Percentiles rank a stretch among this genome's conserved stretches.
Conservation (phyloP, 371 early-diverging fungal species). For the Rhizomucor miehei region DNA sequence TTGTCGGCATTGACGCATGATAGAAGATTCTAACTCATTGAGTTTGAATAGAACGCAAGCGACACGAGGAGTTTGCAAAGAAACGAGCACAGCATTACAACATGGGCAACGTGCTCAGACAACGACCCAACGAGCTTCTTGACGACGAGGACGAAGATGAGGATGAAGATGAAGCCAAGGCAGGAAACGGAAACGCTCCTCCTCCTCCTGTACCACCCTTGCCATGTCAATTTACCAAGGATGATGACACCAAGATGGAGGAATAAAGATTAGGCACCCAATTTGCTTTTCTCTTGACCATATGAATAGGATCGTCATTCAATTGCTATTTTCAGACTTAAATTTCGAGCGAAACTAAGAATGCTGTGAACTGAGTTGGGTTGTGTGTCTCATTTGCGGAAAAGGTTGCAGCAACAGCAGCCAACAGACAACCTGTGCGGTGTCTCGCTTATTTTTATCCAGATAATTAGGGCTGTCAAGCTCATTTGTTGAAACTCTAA, state of each 20-base stretch:
- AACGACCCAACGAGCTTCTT: slow-evolving; percentile 46
- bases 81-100: slow-evolving; percentile 82
- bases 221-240: slow-evolving; percentile 6
- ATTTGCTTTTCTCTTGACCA: background rate
- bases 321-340: no score
- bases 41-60: slow-evolving; percentile 28
- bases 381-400: no score
- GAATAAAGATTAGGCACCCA: slow-evolving; percentile 8
- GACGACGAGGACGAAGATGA: slow-evolving; percentile 21
- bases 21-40: background rate
- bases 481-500: no score
- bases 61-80: slow-evolving; percentile 68
- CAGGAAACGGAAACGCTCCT: background rate
- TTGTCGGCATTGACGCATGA: no score
- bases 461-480: no score
- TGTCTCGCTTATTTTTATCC: no score
- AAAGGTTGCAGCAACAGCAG: no score
- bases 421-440: no score
- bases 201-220: slow-evolving; percentile 21
- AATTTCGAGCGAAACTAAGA: no score
- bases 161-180: slow-evolving; percentile 4
- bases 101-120: slow-evolving; percentile 67
- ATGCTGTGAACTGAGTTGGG: no score
- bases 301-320: background rate
- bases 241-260: slow-evolving; percentile 10